Evolutionary conservation across 73 alveolate species (phyloP), one percentile per base, ranked within the genome.

Genomic region (Tetrahymena malaccensis): DNA sequence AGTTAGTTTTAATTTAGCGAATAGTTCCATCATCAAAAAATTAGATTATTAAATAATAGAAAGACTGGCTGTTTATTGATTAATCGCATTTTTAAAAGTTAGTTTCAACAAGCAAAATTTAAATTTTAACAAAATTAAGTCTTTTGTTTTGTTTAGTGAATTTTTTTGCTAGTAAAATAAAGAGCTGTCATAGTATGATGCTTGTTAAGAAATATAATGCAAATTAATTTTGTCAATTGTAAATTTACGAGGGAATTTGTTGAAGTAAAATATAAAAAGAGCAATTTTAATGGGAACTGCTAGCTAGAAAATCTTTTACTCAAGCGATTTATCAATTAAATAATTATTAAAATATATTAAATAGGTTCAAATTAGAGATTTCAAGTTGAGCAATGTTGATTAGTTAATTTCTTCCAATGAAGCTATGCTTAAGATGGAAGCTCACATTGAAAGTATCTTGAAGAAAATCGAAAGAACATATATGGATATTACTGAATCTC

Each of bases 381-480:
- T 95, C 97, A 95, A 95, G 95, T 50, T 95, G 95, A 94, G 97
- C 35, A 95, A 95, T 95, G 85, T 95, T 34, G 97, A 95, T 89
- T 94, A 85, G 40, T 89, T 95, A 43, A 95, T 95, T 94, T 95
- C 94, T 93, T 85, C 94, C 35, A 95, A 95, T 34, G 97, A 95
- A 85, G 94, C 85, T 85, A 85, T 95, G 57, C 85, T 95, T 93
- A 95, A 95, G 34, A 55, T 85, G 55, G 97, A 95, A n/a, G 27
- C 97, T 35, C 94, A 55, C 35, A 85, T 95, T 43, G 97, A 95
- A 93, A 50, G 95, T 85, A 85, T 95, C 89, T 40, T 95, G 43
- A 85, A 57, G 93, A 95, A 95, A 57, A 95, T 95, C 31, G 97
- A 95, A 34, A 85, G 97, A 85, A 40, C 93, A 17, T 95, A 95